A percentile compares a stretch with the other conserved stretches of the same genome.
phyloP scores from a whole-genome alignment of 2,329 filamentous ascomycete genomes.

The Penicillium oxalicum region DNA sequence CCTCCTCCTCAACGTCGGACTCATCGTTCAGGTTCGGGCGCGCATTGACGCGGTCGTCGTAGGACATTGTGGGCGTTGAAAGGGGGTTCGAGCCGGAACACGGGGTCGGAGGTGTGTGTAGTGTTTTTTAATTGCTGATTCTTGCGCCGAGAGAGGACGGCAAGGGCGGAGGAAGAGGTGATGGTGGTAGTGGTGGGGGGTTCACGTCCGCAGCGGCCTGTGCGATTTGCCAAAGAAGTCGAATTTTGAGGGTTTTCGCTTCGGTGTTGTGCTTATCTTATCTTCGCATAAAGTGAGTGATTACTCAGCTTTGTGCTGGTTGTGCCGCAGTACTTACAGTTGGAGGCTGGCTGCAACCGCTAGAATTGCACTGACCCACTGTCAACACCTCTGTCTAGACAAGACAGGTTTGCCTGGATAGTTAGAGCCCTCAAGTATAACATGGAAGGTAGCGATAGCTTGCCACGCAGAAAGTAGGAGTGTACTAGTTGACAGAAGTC shows the following conservation, averaged over 20 bases:
- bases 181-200: constrained; percentile 12
- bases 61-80: constrained; percentile 37
- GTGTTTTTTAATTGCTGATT: constrained; percentile 4
- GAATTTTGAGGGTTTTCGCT: constrained; percentile 45
- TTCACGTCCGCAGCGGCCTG: constrained; percentile 30
- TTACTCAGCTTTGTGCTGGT: constrained; percentile 26
- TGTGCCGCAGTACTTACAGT: not conserved
- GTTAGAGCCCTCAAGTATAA: not conserved
- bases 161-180: constrained; percentile 16
- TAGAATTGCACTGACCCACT: no score
- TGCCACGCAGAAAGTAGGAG: no score
- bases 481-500: no score
- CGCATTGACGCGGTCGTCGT: constrained; percentile 40
- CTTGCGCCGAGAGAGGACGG: constrained; percentile 16
- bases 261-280: constrained; percentile 43
- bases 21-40: constrained; percentile 59
- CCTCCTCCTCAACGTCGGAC: constrained; percentile 94
- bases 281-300: constrained; percentile 24
- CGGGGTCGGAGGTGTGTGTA: constrained; percentile 6
- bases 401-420: not conserved
- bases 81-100: constrained; percentile 4
- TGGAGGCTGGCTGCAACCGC: not conserved
- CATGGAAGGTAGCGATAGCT: not conserved
- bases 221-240: constrained; percentile 34
- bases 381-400: no score